Evolutionary conservation across 2,329 filamentous ascomycete species (phyloP).

Genomic region (Sarocladium kiliense): DNA sequence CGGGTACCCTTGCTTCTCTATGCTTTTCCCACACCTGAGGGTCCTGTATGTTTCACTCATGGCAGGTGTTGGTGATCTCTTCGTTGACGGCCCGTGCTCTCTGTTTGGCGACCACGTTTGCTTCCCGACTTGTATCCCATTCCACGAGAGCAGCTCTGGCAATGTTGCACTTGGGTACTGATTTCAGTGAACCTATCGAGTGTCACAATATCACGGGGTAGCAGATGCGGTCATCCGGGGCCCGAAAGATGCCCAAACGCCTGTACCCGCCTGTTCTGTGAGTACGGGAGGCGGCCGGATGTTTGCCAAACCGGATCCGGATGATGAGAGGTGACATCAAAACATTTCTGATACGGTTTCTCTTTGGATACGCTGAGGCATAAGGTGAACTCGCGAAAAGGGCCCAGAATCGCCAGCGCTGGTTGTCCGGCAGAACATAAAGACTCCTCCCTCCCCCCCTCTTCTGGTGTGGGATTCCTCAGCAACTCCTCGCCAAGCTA

Average conservation of each 20-base stretch:
- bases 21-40: neutral
- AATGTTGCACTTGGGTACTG: slow-evolving; percentile 4
- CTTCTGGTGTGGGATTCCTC: neutral
- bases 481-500: slow-evolving; percentile 2
- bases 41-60: neutral
- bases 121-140: neutral
- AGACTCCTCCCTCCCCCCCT: slow-evolving; percentile 5
- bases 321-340: neutral
- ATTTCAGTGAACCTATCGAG: neutral
- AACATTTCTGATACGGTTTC: neutral
- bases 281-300: neutral
- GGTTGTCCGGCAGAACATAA: neutral
- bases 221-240: neutral
- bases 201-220: neutral
- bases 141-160: neutral
- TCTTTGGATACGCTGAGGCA: neutral
- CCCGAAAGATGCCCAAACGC: slow-evolving; percentile 2
- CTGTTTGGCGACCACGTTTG: neutral
- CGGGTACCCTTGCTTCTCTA: neutral
- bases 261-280: neutral
- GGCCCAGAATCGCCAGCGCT: neutral
- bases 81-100: neutral
- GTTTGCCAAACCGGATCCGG: neutral
- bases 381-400: neutral
- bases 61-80: neutral